Evolutionary conservation across 805 yeast genomes (phyloP), one percentile per base, ranked within the genome.

Genomic region (Saturnispora mendoncae): DNA sequence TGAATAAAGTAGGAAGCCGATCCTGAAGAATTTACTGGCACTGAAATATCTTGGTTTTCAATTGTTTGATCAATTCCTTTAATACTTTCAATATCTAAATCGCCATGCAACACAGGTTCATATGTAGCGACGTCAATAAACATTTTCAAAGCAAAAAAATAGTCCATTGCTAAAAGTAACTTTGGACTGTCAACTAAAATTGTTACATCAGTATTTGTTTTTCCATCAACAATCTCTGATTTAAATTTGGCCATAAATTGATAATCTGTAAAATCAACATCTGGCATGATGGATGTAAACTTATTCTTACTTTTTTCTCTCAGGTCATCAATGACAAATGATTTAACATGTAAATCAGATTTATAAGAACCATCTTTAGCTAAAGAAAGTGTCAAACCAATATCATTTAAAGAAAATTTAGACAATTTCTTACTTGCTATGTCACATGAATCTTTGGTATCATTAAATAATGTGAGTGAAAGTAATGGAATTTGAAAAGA

Each of bases 111-210:
- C 0, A 34, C 29, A 10, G 51, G 50, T 30, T 38, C 29, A 26
- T 41, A 45, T 6, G 45, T 39, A 4, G 77, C 84, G 33, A 65
- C 66, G 42, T 72, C 78, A n/a, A 67, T 57, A 55, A 80, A 88
- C 0, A 65, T 55, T 48, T 83, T 83, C 49, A 92, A 53, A 2
- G 92, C 84, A 58, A 88, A 74, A 27, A 90, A 54, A 58, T 85
- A 88, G 55, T 88, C 97, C 50, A 92, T 64, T 0, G 97, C 96
- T 23, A 92, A 57, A 37, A 92, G 78, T 9, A 82, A 71, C 43
- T 73, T 74, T 0, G 97, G 97, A 46, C 80, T 82, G 45, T 85
- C 94, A 9, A 90, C 71, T 0, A 86, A 76, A 4, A 82, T 54
- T 53, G 78, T 69, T 3, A 73, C 55, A 30, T 34, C 14, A 12